These are phyloP conservation scores for Aquanectria penicillioides DNA, from an alignment of 2,329 filamentous ascomycete genomes.

Conservation along the genomic window DNA sequence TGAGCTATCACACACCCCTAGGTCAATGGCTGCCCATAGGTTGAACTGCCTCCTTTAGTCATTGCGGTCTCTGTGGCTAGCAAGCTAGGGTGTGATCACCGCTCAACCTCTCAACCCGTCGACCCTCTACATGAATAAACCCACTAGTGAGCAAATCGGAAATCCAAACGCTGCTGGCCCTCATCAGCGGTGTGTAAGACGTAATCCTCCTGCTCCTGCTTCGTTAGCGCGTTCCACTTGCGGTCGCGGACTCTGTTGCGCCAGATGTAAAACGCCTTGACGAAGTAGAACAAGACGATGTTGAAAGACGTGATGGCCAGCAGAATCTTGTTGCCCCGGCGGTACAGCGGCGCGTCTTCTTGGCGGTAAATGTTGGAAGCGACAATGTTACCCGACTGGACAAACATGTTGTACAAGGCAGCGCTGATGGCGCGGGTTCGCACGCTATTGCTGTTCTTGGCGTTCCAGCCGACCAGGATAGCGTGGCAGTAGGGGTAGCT, in stretches of 20 bases:
- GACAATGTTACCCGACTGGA: conserved; percentile 56
- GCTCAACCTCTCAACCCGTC: neutral
- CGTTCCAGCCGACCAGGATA: conserved; percentile 66
- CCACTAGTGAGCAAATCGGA: conserved; percentile 59
- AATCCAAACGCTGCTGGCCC: conserved; percentile 65
- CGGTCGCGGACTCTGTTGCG: conserved; percentile 55
- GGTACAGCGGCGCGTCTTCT: conserved; percentile 64
- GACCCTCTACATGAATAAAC: neutral
- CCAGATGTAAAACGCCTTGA: conserved; percentile 60
- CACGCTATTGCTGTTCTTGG: conserved; percentile 70
- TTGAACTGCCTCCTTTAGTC: too few species aligned
- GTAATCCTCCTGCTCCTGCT: conserved; percentile 59
- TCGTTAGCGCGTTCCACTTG: conserved; percentile 55
- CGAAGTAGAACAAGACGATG: conserved; percentile 55
- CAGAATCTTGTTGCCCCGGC: conserved; percentile 59
- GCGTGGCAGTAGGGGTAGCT: conserved; percentile 58
- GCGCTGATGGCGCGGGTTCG: conserved; percentile 69
- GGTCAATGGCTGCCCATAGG: too few species aligned
- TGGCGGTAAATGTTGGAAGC: conserved; percentile 55
- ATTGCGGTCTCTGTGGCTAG: too few species aligned
- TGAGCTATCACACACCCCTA: too few species aligned
- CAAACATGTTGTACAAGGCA: conserved; percentile 69
- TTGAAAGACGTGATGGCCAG: conserved; percentile 59
- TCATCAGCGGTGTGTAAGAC: conserved; percentile 60
- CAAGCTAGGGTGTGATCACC: too few species aligned